A percentile compares a stretch with the other conserved stretches of the same genome.
phyloP scores from a whole-genome alignment of 2,329 filamentous ascomycete species.

The Fusarium brachygibbosum region DNA sequence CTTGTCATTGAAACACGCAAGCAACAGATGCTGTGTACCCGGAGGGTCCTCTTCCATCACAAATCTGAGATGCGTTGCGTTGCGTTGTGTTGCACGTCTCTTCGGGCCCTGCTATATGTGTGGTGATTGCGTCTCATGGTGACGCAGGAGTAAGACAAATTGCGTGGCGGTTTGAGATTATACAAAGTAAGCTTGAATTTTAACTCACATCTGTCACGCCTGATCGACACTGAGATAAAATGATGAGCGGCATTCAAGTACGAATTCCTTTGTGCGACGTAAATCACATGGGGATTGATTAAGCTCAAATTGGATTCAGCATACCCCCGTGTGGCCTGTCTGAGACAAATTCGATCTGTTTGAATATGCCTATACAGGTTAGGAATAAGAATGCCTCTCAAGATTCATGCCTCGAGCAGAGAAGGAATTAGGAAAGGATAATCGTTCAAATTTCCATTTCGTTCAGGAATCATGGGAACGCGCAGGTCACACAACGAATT shows the following conservation, averaged over 20 bases:
- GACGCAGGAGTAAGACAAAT: conserved; percentile 43
- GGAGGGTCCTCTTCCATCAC: conserved; percentile 8
- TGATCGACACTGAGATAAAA: conserved; percentile 28
- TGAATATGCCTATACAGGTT: not conserved
- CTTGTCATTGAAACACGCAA: conserved; percentile 27
- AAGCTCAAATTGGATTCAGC: conserved; percentile 27
- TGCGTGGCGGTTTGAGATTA: conserved; percentile 47
- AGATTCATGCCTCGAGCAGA: conserved; percentile 6
- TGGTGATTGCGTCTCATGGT: conserved; percentile 30
- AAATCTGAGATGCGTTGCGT: conserved; percentile 16
- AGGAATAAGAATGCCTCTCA: conserved; percentile 12
- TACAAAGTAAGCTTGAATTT: conserved; percentile 50
- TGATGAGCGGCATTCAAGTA: conserved; percentile 36
- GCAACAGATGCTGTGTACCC: conserved; percentile 29
- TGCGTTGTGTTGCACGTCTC: conserved; percentile 13
- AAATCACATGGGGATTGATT: conserved; percentile 34
- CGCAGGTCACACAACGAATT: conserved; percentile 31
- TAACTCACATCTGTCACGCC: conserved; percentile 40
- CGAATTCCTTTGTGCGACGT: conserved; percentile 24
- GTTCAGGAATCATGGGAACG: conserved; percentile 11
- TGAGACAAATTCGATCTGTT: conserved; percentile 33
- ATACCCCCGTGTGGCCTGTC: conserved; percentile 23
- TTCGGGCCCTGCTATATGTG: conserved; percentile 3
- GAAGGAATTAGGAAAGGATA: conserved; percentile 18
- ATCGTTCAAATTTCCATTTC: conserved; percentile 27